Evolutionary conservation across 768 basidiomycete genomes (phyloP).

Genomic region (Lyophyllum atratum): DNA sequence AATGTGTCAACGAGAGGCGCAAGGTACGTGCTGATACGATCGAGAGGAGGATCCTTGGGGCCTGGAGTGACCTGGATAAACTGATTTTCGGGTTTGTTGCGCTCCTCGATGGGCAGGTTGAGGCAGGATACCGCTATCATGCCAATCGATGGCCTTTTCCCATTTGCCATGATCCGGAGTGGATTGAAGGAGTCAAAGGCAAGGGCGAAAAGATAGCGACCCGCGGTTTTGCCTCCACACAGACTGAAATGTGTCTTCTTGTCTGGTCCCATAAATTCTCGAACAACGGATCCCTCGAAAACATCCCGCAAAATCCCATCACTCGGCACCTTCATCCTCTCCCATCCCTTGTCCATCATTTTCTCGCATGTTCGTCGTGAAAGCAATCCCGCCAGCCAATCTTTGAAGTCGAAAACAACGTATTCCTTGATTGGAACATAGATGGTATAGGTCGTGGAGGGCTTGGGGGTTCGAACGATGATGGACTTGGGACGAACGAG

Average conservation of each 20-base stretch:
- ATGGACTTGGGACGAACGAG: slow-evolving; percentile 7
- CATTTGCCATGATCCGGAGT: slow-evolving; percentile 6
- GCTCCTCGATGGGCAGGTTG: slow-evolving; percentile 33
- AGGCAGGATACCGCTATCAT: slow-evolving; percentile 34
- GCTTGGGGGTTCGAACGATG: too few species aligned
- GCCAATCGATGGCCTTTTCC: slow-evolving; percentile 27
- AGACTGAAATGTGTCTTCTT: slow-evolving; percentile 19
- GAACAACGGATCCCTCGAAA: slow-evolving; percentile 25
- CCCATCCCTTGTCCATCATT: slow-evolving; percentile 22
- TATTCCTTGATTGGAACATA: neutral
- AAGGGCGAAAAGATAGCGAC: slow-evolving; percentile 30
- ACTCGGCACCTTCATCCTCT: neutral
- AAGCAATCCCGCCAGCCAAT: slow-evolving; percentile 29
- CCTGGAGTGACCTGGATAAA: slow-evolving; percentile 35
- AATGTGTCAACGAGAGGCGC: slow-evolving; percentile 30
- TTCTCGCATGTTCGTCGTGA: slow-evolving; percentile 22
- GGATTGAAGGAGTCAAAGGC: slow-evolving; percentile 28
- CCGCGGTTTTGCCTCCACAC: slow-evolving; percentile 7
- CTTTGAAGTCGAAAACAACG: slow-evolving; percentile 23
- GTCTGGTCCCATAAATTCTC: slow-evolving; percentile 28
- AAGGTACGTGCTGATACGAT: slow-evolving; percentile 24
- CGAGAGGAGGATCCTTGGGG: slow-evolving; percentile 28
- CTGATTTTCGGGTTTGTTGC: slow-evolving; percentile 32
- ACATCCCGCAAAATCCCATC: too few species aligned
- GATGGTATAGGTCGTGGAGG: neutral